Base-by-base conservation (phyloP, 306 rosid genomes). In the Cicer yamashitae region DNA sequence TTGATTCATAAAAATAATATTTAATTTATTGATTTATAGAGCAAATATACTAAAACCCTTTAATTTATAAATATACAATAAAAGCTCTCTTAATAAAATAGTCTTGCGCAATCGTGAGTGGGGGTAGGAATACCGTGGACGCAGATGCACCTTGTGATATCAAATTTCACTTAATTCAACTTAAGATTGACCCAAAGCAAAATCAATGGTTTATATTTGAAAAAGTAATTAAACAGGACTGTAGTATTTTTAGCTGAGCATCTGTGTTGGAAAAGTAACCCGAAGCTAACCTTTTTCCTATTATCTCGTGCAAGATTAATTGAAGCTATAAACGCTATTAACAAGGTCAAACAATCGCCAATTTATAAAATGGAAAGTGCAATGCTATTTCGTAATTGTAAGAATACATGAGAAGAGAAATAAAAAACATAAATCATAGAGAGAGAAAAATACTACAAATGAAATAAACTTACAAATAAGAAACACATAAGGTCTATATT, bases 271-370 rank as follows among this genome's bases (percentile, higher is more conserved):
- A 40, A 37, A 53, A 71, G 64, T 12, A 39, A 50, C 6, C 9
- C 5, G 56, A 67, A 45, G 57, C 73, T 47, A 12, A 46, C 57
- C 57, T 8, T 47, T 47, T 47, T 11, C 52, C 52, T 46, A 47
- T 47, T 11, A 15, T 15, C 22, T 14, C 7, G 20, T 34, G 8
- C 15, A 12, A 13, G 11, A 3, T 30, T 30, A 38, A 39, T 37
- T 62, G 25, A 62, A 38, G 47, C 14, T 41, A 30, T 30, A 41
- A 41, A 50, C 7, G 18, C 5, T n/a, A 45, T 45, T 22, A 46
- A 67, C 12, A 25, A 68, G 44, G 12, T 0, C 41, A 68, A 68
- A 1, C 13, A 68, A 68, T 66, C 38, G 12, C 13, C 46, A 48
- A 68, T 68, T 45, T 38, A 6, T 17, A 69, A 51, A 14, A 10